Evolutionary conservation across 495 filamentous ascomycete genomes (phyloP).

Genomic region (Darksidea phi): DNA sequence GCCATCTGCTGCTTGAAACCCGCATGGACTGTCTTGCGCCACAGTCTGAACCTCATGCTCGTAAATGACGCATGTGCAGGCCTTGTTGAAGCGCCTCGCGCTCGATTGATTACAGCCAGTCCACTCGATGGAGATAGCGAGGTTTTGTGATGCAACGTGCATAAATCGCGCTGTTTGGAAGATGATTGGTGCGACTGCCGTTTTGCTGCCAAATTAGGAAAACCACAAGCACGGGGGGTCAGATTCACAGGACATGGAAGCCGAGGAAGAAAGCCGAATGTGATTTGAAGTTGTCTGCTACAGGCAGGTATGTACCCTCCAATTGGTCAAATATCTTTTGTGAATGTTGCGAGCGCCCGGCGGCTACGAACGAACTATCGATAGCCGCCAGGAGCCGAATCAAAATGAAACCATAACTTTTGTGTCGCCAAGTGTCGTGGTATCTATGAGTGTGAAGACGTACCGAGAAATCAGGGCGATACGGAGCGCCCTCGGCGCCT

Average conservation of each 20-base stretch:
- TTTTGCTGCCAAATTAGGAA: slow-evolving; percentile 10
- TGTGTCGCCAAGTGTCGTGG: slow-evolving; percentile 12
- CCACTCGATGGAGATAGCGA: slow-evolving; percentile 2
- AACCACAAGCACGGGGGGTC: not conserved
- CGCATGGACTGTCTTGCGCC: not conserved
- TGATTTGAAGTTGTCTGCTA: not conserved
- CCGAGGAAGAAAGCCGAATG: not conserved
- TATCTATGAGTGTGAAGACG: slow-evolving; percentile 20
- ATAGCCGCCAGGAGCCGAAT: slow-evolving; percentile 13
- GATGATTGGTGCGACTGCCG: slow-evolving; percentile 21
- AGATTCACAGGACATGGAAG: not conserved
- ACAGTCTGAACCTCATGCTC: slow-evolving; percentile 8
- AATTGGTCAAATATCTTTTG: too few relatives aligned
- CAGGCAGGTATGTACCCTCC: not conserved
- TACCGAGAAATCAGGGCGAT: not conserved
- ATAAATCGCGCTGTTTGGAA: slow-evolving; percentile 24
- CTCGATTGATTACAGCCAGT: slow-evolving; percentile 6
- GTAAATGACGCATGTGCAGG: slow-evolving; percentile 1
- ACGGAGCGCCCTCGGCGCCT: slow-evolving; percentile 1
- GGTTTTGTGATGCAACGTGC: slow-evolving; percentile 19
- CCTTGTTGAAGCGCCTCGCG: not conserved
- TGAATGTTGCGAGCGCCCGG: not conserved
- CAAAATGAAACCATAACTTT: slow-evolving; percentile 20
- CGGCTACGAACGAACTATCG: not conserved
- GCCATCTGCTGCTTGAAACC: not conserved